phyloP scores from a whole-genome alignment of 805 yeast genomes.

The Lipomyces yamanashiensis region DNA sequence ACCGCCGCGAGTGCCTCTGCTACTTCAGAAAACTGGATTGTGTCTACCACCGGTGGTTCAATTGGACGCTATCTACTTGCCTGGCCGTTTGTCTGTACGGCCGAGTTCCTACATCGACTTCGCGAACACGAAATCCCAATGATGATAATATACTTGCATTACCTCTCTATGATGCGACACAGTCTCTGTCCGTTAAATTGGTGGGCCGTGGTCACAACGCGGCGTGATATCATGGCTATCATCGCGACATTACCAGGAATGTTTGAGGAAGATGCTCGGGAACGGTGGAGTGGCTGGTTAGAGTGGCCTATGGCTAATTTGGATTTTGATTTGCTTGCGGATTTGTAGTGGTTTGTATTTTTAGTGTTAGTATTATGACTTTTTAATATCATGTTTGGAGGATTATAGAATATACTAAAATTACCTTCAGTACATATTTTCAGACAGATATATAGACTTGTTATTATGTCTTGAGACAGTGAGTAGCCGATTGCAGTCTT shows the following conservation, averaged over 20 bases:
- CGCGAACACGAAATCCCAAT: slow-evolving; percentile 9
- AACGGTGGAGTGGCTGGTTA: slow-evolving; percentile 20
- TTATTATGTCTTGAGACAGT: no score
- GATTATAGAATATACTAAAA: no score
- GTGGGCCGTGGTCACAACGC: slow-evolving; percentile 18
- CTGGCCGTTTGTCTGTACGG: slow-evolving; percentile 18
- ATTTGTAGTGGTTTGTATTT: not conserved
- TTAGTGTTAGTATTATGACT: not conserved
- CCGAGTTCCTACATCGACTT: not conserved
- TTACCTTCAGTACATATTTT: no score
- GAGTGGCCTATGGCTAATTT: slow-evolving; percentile 15
- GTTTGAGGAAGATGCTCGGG: not conserved
- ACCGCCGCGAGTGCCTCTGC: not conserved
- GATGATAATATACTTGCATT: slow-evolving; percentile 19
- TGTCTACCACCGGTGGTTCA: slow-evolving; percentile 6
- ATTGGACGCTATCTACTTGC: slow-evolving; percentile 17
- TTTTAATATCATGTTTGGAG: not conserved
- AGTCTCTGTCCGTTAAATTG: slow-evolving; percentile 10
- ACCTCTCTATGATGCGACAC: slow-evolving; percentile 7
- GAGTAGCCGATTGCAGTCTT: no score
- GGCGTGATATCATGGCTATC: slow-evolving; percentile 19
- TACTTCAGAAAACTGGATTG: slow-evolving; percentile 9
- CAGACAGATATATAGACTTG: no score
- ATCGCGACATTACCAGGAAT: slow-evolving; percentile 7
- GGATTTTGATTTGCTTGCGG: slow-evolving; percentile 15